These are phyloP conservation scores for Coriolopsis trogii DNA, from an alignment of 1,284 basidiomycete genomes.

Conservation along the genomic window DNA sequence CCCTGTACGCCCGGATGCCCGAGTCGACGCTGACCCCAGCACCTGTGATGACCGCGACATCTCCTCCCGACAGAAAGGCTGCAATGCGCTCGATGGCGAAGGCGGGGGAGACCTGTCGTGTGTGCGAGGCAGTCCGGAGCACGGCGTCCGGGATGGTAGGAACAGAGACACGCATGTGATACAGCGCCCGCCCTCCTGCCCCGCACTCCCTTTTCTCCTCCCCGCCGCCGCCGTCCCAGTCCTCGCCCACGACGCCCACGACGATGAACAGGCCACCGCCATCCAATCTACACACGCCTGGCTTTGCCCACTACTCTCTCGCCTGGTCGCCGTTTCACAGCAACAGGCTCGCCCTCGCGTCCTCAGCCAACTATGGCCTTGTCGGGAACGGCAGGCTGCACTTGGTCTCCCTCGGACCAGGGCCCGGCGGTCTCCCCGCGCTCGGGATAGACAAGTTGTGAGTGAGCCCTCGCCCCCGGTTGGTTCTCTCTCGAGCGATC, in stretches of 20 bases:
- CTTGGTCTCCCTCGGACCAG: constrained; percentile 58
- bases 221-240: neutral
- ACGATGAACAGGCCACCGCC: constrained; percentile 53
- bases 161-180: constrained; percentile 77
- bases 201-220: neutral
- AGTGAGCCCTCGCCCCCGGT: constrained; percentile 18
- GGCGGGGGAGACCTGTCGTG: constrained; percentile 43
- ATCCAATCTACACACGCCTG: constrained; percentile 67
- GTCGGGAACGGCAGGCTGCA: constrained; percentile 93
- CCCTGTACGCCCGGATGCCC: constrained; percentile 88
- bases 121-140: constrained; percentile 43
- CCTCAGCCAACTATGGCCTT: constrained; percentile 92
- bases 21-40: constrained; percentile 93
- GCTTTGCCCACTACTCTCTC: constrained; percentile 87
- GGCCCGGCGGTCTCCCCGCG: constrained; percentile 45
- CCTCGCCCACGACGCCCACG: constrained; percentile 12
- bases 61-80: constrained; percentile 68
- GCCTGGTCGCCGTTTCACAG: constrained; percentile 95
- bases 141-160: constrained; percentile 73
- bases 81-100: constrained; percentile 69
- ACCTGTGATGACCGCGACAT: constrained; percentile 79
- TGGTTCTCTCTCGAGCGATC: constrained; percentile 27
- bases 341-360: constrained; percentile 81
- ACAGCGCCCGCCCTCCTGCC: constrained; percentile 11
- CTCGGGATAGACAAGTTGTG: constrained; percentile 72